phyloP scores from a whole-genome alignment of 176 grass and related monocot species.

The Pontederia crassipes region DNA sequence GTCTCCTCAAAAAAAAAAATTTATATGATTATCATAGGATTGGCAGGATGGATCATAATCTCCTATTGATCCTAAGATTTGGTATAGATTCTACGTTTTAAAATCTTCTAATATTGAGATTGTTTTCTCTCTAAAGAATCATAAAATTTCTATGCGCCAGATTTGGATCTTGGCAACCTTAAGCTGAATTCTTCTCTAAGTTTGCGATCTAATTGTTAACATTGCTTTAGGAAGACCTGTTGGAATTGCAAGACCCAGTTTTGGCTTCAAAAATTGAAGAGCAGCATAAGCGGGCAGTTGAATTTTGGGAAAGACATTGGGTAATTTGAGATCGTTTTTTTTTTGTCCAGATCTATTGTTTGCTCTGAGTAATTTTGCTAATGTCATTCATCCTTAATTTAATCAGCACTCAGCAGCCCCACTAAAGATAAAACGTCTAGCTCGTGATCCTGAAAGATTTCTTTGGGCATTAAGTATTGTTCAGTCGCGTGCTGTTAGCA shows the following conservation, averaged over 20 bases:
- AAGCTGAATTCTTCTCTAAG: too few relatives aligned
- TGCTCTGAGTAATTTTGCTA: conserved; percentile 18
- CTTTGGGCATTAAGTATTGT: conserved; percentile 85
- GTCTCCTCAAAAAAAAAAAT: too few relatives aligned
- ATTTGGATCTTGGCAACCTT: too few relatives aligned
- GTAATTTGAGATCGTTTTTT: conserved; percentile 26
- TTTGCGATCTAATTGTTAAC: not conserved
- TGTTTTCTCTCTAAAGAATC: too few relatives aligned
- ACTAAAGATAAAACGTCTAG: conserved; percentile 88
- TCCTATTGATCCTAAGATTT: too few relatives aligned
- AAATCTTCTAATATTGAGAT: too few relatives aligned
- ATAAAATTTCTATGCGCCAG: too few relatives aligned
- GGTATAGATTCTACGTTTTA: too few relatives aligned
- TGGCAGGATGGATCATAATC: too few relatives aligned
- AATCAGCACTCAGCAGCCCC: conserved; percentile 57
- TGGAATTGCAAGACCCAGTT: conserved; percentile 76
- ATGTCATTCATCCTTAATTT: conserved; percentile 25
- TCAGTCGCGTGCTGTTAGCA: conserved; percentile 54
- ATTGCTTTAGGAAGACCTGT: conserved; percentile 62
- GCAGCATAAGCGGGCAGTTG: conserved; percentile 46
- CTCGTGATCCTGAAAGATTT: conserved; percentile 74
- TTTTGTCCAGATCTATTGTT: conserved; percentile 24
- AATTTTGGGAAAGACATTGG: conserved; percentile 99
- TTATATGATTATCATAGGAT: too few relatives aligned
- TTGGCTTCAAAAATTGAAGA: conserved; percentile 60